Evolutionary conservation across 306 rosid species (phyloP), one percentile per base, ranked within the genome.

Genomic region (Vigna angularis): DNA sequence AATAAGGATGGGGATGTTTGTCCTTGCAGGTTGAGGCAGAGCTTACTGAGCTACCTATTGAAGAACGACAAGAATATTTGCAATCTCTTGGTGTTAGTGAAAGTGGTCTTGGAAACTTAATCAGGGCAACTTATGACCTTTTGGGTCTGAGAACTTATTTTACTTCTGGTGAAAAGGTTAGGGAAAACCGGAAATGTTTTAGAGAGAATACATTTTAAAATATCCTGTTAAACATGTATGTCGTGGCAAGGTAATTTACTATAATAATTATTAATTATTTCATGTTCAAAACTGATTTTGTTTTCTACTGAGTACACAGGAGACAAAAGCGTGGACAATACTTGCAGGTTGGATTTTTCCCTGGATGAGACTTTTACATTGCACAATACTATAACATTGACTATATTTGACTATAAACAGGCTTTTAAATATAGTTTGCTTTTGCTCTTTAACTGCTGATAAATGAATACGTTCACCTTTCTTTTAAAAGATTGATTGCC

Each of bases 251-350:
- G 48, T 61, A 49, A 68, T 57, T 30, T 30, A 30, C 34, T 30
- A 30, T 70, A 70, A 11, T 61, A 49, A 57, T 63, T 82, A 30
- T 30, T 30, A 30, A 30, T 30, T 30, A 49, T 78, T 81, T 49
- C 42, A 22, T 83, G 63, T 48, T 69, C 24, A 66, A 57, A 72
- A 55, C 40, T 85, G 66, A 84, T 74, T 69, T 65, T 76, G 40
- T 70, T 57, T 71, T 49, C 58, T 63, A 13, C 66, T 68, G 53
- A 76, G 66, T 82, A 10, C 16, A 9, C 85, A 94, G 98, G 99
- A 95, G 85, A 92, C 99, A 79, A 95, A 87, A 85, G 98, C 99
- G 58, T 95, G 99, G 99, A 95, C 99, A 80, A 95, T 95, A 83
- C 90, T 79, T 77, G 83, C 93, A 85, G 99, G 98, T 95, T 85